Evolutionary conservation across 2,329 filamentous ascomycete species (phyloP).

Genomic region (Lachnellula cervina): DNA sequence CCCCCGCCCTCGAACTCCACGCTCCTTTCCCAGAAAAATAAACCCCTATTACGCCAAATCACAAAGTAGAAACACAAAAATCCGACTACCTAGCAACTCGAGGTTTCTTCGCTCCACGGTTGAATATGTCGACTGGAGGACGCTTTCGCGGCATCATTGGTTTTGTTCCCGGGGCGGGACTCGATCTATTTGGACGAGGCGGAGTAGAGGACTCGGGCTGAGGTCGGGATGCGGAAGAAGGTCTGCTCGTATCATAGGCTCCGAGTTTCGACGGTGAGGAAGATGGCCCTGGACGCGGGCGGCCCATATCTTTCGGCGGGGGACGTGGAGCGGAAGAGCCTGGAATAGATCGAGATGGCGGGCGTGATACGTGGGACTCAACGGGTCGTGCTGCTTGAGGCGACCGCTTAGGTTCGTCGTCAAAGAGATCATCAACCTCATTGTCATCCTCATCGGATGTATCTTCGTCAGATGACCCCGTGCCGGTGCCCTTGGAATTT

Average conservation of each 20-base stretch:
- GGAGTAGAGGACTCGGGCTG: neutral
- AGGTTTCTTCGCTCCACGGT: slow-evolving; percentile 19
- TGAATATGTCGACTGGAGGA: slow-evolving; percentile 25
- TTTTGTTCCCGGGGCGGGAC: slow-evolving; percentile 10
- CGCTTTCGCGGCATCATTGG: slow-evolving; percentile 21
- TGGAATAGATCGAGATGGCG: neutral
- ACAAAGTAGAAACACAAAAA: neutral
- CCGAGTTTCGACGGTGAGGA: slow-evolving; percentile 3
- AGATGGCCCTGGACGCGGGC: neutral
- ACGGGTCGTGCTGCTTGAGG: neutral
- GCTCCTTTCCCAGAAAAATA: too few relatives aligned
- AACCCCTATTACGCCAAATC: too few relatives aligned
- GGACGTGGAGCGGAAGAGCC: neutral
- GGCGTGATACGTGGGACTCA: neutral
- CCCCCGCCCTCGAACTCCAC: neutral
- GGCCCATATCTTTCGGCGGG: neutral
- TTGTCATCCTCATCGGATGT: slow-evolving; percentile 23
- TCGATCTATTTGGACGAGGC: slow-evolving; percentile 1
- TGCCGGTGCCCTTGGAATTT: neutral
- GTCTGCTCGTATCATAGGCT: slow-evolving; percentile 1
- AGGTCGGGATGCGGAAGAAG: slow-evolving; percentile 1
- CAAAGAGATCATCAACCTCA: slow-evolving; percentile 25
- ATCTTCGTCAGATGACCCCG: slow-evolving; percentile 17
- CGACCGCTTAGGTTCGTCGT: slow-evolving; percentile 5
- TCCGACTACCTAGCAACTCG: slow-evolving; percentile 5